Evolutionary conservation across 805 yeast genomes (phyloP), one percentile per base, ranked within the genome.

Genomic region (Cyberlindnera sargentensis): DNA sequence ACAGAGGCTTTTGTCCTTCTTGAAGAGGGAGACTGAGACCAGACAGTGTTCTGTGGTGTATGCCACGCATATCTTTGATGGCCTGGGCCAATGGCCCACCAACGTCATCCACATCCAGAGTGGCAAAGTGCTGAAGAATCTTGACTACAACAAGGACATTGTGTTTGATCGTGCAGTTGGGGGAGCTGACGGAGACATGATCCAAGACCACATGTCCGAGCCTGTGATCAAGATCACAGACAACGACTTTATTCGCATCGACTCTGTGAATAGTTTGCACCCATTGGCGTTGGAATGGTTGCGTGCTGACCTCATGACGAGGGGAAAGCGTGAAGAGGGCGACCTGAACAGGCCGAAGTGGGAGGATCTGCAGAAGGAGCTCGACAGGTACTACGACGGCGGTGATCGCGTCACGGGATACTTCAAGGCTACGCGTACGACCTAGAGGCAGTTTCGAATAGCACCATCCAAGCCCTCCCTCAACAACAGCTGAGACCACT

Each of bases 1-100:
- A 53, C 77, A 80, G 31, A 72, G 87, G 43, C 66, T 93, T 40
- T 67, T 93, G 48, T 67, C 72, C 2, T 93, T 86, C 59, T 67
- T 93, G 53, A 73, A 72, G 50, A 57, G 64, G n/a, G 99, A 93
- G 60, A 87, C 96, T 5, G 68, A 67, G 39, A 58, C 66, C 0
- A 71, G 98, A 46, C 64, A 73, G 20, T 80, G 95, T 47, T 79
- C 89, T 39, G 86, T 93, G 32, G 80, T 91, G 4, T 93, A 93
- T 60, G 93, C 98, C 3, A 93, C 99, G 0, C 99, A 93, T 58
- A 93, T 93, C 39, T 93, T 93, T 62, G 99, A 93, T 57, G 99
- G 99, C 0, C 73, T 93, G 45, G 88, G 87, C 10, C 71, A 73
- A 38, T 93, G 98, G 96, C 95, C 97, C 28, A 84, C 95, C 33